Evolutionary conservation across 768 basidiomycete species (phyloP).

Genomic region (Lentinula guzmanii): DNA sequence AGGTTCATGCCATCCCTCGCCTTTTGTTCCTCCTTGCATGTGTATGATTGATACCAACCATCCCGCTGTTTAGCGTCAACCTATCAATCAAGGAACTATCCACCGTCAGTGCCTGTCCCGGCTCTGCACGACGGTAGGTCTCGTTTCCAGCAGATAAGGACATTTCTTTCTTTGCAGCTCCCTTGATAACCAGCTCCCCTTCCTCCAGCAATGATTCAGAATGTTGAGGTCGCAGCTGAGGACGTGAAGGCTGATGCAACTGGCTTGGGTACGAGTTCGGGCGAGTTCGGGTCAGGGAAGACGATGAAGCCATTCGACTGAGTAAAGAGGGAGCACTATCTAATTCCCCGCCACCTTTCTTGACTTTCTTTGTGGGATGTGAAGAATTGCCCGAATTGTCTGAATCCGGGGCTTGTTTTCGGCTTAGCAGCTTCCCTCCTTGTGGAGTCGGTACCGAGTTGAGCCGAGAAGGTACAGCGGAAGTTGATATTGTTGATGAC

Average conservation of each 20-base stretch:
- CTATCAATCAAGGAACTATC: slow-evolving; percentile 29
- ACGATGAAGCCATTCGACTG: slow-evolving; percentile 30
- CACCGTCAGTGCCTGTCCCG: not conserved
- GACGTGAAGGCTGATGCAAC: slow-evolving; percentile 4
- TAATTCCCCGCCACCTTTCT: slow-evolving; percentile 17
- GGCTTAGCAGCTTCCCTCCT: not conserved
- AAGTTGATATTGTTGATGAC: not conserved
- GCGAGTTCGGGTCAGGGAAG: not conserved
- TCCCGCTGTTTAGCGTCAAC: slow-evolving; percentile 16
- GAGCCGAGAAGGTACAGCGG: not conserved
- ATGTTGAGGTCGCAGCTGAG: not conserved
- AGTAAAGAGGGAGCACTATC: slow-evolving; percentile 32
- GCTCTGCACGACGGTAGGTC: not conserved
- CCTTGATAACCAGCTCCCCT: slow-evolving; percentile 4
- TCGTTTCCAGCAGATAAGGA: not conserved
- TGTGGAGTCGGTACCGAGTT: not conserved
- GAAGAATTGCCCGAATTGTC: not conserved
- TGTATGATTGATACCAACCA: slow-evolving; percentile 9
- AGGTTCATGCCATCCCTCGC: slow-evolving; percentile 12
- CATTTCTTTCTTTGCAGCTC: not conserved
- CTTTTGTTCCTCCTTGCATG: slow-evolving; percentile 20
- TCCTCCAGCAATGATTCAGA: not conserved
- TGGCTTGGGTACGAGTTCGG: not conserved
- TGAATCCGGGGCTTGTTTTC: not conserved
- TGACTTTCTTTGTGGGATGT: slow-evolving; percentile 6